phyloP scores from a whole-genome alignment of 805 yeast genomes.

The Barnettozyma populi region DNA sequence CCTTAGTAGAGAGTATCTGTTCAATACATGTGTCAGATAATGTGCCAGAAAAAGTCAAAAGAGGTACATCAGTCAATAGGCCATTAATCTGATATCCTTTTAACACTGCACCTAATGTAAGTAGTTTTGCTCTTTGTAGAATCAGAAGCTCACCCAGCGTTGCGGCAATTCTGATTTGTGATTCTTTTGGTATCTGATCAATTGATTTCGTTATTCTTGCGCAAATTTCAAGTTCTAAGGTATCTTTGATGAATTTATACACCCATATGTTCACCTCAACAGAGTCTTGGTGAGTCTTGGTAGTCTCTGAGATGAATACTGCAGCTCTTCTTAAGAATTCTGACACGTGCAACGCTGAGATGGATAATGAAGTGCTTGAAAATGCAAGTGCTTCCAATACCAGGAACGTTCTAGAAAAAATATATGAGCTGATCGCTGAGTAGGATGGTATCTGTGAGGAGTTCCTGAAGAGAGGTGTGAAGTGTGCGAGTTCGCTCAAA shows the following conservation, averaged over 20 bases:
- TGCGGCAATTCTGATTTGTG: constrained; percentile 28
- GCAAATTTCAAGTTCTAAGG: constrained; percentile 25
- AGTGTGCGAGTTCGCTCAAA: neutral
- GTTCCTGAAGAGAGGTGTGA: neutral
- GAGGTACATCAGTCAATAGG: constrained; percentile 18
- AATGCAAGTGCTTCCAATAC: constrained; percentile 34
- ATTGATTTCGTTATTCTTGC: constrained; percentile 8
- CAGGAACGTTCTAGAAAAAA: constrained; percentile 34
- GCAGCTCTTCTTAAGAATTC: constrained; percentile 30
- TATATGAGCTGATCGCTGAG: constrained; percentile 18
- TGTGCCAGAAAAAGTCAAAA: neutral
- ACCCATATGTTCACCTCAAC: constrained; percentile 36
- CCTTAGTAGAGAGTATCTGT: constrained; percentile 27
- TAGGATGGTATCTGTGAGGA: constrained; percentile 4
- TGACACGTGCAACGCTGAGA: constrained; percentile 36
- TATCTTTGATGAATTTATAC: constrained; percentile 37
- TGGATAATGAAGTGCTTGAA: constrained; percentile 33
- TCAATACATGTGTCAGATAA: constrained; percentile 6
- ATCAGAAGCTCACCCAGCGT: constrained; percentile 45
- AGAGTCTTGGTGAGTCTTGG: constrained; percentile 20
- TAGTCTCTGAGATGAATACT: constrained; percentile 37
- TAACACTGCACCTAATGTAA: constrained; percentile 28
- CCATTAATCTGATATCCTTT: constrained; percentile 29
- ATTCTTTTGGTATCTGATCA: constrained; percentile 22
- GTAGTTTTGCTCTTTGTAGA: constrained; percentile 40